A percentile compares a stretch with the other conserved stretches of the same genome.
phyloP scores from a whole-genome alignment of 345 rosid genomes.

The Bretschneidera sinensis region DNA sequence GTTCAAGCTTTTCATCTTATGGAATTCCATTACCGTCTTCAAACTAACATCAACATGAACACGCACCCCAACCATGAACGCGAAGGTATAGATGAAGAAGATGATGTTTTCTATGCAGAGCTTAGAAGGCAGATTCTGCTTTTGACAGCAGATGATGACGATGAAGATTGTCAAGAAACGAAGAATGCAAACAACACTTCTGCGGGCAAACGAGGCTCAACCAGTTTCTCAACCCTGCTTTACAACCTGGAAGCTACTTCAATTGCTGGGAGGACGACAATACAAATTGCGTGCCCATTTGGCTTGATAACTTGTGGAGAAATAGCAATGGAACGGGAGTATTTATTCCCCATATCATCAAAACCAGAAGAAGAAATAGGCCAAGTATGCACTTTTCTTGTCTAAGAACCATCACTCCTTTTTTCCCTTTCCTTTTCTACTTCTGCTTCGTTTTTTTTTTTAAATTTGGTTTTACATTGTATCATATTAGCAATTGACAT shows the following conservation, averaged over 20 bases:
- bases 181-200: no score
- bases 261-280: slow-evolving; percentile 16
- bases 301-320: slow-evolving; percentile 29
- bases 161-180: no score
- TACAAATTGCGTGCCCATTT: slow-evolving; percentile 14
- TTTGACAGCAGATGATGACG: slow-evolving; percentile 41
- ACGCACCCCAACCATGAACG: slow-evolving; percentile 3
- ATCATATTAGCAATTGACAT: no score
- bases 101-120: slow-evolving; percentile 33
- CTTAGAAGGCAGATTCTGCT: slow-evolving; percentile 38
- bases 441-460: neutral
- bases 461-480: no score
- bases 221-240: no score
- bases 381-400: slow-evolving; percentile 18
- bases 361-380: slow-evolving; percentile 14
- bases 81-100: slow-evolving; percentile 16
- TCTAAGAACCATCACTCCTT: neutral
- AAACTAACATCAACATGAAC: neutral
- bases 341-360: slow-evolving; percentile 38
- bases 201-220: no score
- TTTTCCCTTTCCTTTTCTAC: neutral
- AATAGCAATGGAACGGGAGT: slow-evolving; percentile 49
- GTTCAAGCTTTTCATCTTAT: neutral
- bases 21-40: slow-evolving; percentile 6
- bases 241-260: slow-evolving; percentile 27